Conservation (phyloP, 148 eudicot species). For the Heliamphora exappendiculata region DNA sequence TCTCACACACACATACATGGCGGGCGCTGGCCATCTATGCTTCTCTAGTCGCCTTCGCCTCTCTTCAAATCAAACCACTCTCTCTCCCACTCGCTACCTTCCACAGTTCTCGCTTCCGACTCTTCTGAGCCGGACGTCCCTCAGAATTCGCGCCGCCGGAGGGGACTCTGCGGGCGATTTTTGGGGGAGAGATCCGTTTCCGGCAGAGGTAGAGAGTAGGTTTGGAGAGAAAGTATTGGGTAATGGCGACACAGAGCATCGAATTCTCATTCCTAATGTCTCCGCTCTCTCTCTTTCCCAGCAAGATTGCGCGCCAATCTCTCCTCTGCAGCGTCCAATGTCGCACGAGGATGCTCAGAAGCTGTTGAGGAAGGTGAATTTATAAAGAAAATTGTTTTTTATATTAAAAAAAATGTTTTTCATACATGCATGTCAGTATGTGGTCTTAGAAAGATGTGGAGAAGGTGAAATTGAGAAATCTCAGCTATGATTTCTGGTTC, state of each 20-base stretch:
- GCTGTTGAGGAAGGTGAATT: slow-evolving; percentile 48
- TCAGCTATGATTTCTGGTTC: neutral
- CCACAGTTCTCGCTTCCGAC: neutral
- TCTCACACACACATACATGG: too few relatives aligned
- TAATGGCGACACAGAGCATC: slow-evolving; percentile 52
- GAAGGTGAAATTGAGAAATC: neutral
- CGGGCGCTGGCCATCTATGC: slow-evolving; percentile 13
- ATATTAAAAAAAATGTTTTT: neutral
- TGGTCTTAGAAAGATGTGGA: neutral
- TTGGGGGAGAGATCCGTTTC: slow-evolving; percentile 86
- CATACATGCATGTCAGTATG: neutral
- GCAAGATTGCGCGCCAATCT: slow-evolving; percentile 34
- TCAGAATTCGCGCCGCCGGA: slow-evolving; percentile 18
- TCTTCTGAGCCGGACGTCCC: neutral
- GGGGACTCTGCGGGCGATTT: slow-evolving; percentile 62
- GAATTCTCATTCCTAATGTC: slow-evolving; percentile 65
- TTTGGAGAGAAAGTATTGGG: slow-evolving; percentile 78
- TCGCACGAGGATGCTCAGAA: slow-evolving; percentile 48
- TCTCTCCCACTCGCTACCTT: neutral
- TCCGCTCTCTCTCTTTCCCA: slow-evolving; percentile 60
- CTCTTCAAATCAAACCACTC: neutral
- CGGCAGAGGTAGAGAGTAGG: slow-evolving; percentile 68
- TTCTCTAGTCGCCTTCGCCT: slow-evolving; percentile 14
- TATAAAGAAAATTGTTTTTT: neutral
- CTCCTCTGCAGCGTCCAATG: slow-evolving; percentile 42